Evolutionary conservation across 805 yeast species (phyloP).

Genomic region (Candida ficus): DNA sequence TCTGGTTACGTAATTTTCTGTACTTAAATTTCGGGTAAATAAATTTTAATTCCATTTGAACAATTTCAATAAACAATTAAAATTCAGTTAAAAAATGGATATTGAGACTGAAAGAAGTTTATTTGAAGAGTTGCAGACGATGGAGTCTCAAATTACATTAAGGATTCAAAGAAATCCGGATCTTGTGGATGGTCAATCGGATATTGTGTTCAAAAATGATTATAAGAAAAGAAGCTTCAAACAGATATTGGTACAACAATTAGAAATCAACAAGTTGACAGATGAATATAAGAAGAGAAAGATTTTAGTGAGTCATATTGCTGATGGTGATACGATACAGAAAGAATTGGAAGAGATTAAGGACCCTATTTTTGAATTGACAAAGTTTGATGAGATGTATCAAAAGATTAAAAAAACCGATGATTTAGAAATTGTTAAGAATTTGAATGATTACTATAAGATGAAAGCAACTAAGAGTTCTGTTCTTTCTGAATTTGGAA

Average conservation of each 20-base stretch:
- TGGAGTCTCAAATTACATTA: conserved; percentile 61
- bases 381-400: conserved; percentile 34
- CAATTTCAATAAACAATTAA: not conserved
- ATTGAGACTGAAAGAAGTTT: conserved; percentile 35
- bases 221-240: conserved; percentile 39
- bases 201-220: conserved; percentile 19
- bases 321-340: not conserved
- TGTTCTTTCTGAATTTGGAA: conserved; percentile 46
- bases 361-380: conserved; percentile 26
- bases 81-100: conserved; percentile 14
- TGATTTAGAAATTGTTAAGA: conserved; percentile 17
- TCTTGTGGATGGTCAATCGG: conserved; percentile 27
- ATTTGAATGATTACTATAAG: conserved; percentile 13
- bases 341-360: conserved; percentile 12
- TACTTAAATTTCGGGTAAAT: too few species aligned
- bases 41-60: not conserved
- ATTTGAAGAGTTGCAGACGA: conserved; percentile 63
- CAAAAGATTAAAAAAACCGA: conserved; percentile 23
- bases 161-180: conserved; percentile 61
- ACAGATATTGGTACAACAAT: conserved; percentile 56
- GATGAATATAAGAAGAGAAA: conserved; percentile 38
- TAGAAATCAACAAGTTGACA: conserved; percentile 54
- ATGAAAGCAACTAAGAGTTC: conserved; percentile 18
- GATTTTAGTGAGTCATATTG: not conserved
- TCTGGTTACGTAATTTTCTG: too few species aligned